These are phyloP conservation scores for Neurospora sp. DNA, from an alignment of 495 filamentous ascomycete genomes.

Conservation along the genomic window DNA sequence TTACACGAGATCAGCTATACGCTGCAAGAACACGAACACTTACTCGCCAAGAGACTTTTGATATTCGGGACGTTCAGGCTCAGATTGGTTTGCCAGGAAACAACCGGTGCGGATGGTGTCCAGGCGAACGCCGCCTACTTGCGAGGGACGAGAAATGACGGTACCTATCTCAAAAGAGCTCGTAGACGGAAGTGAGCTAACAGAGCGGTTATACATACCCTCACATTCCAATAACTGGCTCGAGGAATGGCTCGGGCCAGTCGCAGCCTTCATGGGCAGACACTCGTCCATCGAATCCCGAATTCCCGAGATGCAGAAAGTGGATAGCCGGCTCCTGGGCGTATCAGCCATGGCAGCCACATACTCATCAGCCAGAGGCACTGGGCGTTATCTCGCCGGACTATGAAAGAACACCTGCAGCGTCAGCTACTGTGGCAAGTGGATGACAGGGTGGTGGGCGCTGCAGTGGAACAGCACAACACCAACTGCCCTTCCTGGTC, in stretches of 20 bases:
- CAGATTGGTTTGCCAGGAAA: not conserved
- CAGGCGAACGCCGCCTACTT: not conserved
- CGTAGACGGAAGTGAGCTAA: not conserved
- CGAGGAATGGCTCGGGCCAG: not conserved
- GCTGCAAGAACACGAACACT: not conserved
- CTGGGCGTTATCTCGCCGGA: not conserved
- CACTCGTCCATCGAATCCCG: not conserved
- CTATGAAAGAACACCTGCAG: not conserved
- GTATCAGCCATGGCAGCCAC: not conserved
- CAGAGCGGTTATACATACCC: not conserved
- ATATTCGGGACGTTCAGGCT: not conserved
- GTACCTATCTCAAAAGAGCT: not conserved
- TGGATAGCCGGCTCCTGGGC: not conserved
- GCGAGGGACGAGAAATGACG: not conserved
- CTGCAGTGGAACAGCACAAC: not conserved
- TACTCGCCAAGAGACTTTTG: not conserved
- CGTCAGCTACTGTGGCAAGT: not conserved
- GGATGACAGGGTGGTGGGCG: not conserved
- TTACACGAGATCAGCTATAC: not conserved
- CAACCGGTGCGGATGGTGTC: not conserved
- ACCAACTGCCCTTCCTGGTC: not conserved
- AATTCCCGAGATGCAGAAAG: not conserved
- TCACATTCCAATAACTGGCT: not conserved
- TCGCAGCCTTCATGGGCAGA: not conserved
- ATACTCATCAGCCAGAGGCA: not conserved